A percentile compares a stretch with the other conserved stretches of the same genome.
These are phyloP conservation scores for Hevea brasiliensis DNA, from an alignment of 345 rosid species.

Conservation along the genomic window DNA sequence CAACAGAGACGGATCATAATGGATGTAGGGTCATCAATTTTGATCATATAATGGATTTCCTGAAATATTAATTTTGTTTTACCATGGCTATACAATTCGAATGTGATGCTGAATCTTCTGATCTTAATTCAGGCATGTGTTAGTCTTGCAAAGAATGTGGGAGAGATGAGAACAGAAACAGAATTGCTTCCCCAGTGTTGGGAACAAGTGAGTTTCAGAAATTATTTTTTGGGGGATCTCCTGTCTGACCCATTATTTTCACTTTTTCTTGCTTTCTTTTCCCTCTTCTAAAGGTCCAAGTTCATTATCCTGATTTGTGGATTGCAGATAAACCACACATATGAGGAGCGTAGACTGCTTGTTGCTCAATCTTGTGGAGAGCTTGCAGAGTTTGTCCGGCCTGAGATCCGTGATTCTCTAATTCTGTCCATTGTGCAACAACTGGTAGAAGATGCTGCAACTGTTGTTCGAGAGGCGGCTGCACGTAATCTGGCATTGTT, in stretches of 20 bases:
- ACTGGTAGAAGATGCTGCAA: slow-evolving; percentile 90
- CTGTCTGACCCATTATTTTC: slow-evolving; percentile 17
- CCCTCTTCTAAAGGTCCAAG: slow-evolving; percentile 3
- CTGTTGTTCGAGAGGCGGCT: slow-evolving; percentile 93
- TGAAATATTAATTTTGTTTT: slow-evolving; percentile 22
- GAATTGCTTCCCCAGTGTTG: slow-evolving; percentile 98
- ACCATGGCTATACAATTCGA: slow-evolving; percentile 15
- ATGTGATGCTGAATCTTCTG: slow-evolving; percentile 26
- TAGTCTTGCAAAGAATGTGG: slow-evolving; percentile 89
- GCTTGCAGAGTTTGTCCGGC: slow-evolving; percentile 92
- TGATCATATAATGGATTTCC: slow-evolving; percentile 13
- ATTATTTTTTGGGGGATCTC: slow-evolving; percentile 23
- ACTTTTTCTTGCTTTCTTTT: slow-evolving; percentile 5
- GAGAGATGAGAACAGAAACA: slow-evolving; percentile 96
- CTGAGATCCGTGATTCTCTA: slow-evolving; percentile 94
- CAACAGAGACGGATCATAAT: slow-evolving; percentile 90
- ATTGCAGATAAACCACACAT: slow-evolving; percentile 84
- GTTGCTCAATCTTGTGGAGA: slow-evolving; percentile 99
- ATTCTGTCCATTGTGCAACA: slow-evolving; percentile 92
- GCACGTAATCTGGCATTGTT: slow-evolving; percentile 86
- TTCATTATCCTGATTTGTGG: slow-evolving; percentile 29
- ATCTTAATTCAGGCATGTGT: slow-evolving; percentile 79
- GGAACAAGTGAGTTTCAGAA: slow-evolving; percentile 77
- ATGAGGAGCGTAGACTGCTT: slow-evolving; percentile 95
- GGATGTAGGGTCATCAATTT: slow-evolving; percentile 62